Base-by-base conservation (phyloP, 371 early-diverging fungal species). In the Zopfochytrium polystomum region DNA sequence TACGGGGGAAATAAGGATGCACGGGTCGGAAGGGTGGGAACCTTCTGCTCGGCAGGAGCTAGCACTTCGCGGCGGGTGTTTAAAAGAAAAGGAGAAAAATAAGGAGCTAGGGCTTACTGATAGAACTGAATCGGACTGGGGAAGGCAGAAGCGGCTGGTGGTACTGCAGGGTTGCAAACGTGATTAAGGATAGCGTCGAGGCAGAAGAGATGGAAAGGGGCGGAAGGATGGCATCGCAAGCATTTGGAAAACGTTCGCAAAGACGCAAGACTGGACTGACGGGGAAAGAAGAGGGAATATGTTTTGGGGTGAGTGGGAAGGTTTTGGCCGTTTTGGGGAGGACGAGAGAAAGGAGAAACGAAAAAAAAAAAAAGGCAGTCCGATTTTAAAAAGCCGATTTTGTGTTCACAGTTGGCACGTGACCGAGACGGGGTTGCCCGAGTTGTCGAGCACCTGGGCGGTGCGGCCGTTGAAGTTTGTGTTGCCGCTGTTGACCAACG, bases 381-480 rank as follows among this genome's bases (percentile, higher is more conserved):
- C 7, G 18, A 18, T 38, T 38, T 38, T 38, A 38, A 7, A 18
- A 38, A 18, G 7, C 18, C 38, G n/a, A n/a, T n/a, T n/a, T n/a
- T n/a, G n/a, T n/a, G 38, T 38, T 38, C 18, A 38, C 11, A 38
- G 7, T 18, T 7, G 18, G 38, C 57, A 56, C 4, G 44, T 43
- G 3, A 56, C n/a, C 5, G 46, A 27, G 11, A 46, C 31, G 11
- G 15, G 43, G 26, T 23, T 29, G 13, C 57, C 57, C 6, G 6
- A 22, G 25, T 56, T 56, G 18, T 56, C 57, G 32, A 56, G 32
- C 4, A 13, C 46, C 57, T 27, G 25, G 20, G 45, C 46, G 26
- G 18, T 45, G 15, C 46, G 46, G 29, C 46, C 46, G 2, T 43
- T 30, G 23, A 45, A 56, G 25, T 56, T 30, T 46, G 45, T 5